phyloP scores from a whole-genome alignment of 345 rosid species.

The Gossypium rotundifolium region DNA sequence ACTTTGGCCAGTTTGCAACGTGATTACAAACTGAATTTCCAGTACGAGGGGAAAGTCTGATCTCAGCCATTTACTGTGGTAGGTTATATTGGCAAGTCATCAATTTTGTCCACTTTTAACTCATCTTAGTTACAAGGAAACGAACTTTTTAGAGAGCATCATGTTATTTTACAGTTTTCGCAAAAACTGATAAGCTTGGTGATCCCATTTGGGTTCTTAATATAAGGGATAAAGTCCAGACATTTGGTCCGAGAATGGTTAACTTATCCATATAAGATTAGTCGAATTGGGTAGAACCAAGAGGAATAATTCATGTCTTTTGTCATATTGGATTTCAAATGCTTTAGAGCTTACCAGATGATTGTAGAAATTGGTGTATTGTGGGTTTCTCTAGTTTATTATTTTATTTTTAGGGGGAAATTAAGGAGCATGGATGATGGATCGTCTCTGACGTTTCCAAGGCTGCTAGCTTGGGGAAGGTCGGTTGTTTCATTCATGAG shows the following conservation, averaged over 20 bases:
- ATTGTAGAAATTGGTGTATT: no score
- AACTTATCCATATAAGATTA: neutral
- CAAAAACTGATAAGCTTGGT: neutral
- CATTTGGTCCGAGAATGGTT: no score
- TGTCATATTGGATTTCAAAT: neutral
- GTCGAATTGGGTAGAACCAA: neutral
- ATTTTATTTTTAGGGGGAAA: no score
- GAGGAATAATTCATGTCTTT: neutral
- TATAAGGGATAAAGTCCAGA: neutral
- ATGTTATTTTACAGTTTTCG: neutral
- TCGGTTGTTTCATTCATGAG: neutral
- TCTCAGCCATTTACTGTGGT: constrained; percentile 1
- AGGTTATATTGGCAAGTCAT: neutral
- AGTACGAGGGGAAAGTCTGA: constrained; percentile 82
- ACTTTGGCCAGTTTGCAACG: constrained; percentile 62
- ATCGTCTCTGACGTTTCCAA: neutral
- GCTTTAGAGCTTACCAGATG: no score
- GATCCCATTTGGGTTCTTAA: neutral
- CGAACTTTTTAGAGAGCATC: neutral
- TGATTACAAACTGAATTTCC: constrained; percentile 75
- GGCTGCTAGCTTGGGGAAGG: neutral
- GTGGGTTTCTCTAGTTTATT: no score
- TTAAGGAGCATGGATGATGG: neutral
- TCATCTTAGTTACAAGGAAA: neutral
- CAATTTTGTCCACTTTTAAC: neutral